These are phyloP conservation scores for Scutellaria minor DNA, from an alignment of 257 asterid species.

Conservation along the genomic window DNA sequence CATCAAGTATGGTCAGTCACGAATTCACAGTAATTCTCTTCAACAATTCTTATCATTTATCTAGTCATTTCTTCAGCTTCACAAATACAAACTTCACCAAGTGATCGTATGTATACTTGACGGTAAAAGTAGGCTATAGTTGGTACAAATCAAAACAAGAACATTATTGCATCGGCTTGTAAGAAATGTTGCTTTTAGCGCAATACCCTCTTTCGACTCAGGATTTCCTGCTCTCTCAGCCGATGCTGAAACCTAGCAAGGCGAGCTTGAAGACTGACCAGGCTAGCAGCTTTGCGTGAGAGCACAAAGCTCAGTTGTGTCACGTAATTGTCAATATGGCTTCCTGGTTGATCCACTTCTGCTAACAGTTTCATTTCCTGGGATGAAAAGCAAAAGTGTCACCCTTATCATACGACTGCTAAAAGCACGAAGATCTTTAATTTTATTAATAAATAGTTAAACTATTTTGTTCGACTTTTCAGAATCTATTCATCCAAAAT, in stretches of 20 bases:
- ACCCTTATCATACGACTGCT: slow-evolving; percentile 1
- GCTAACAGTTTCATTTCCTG: slow-evolving; percentile 99
- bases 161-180: slow-evolving; percentile 27
- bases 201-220: slow-evolving; percentile 82
- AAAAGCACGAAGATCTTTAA: neutral
- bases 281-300: slow-evolving; percentile 92
- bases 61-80: slow-evolving; percentile 8
- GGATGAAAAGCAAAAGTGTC: slow-evolving; percentile 34
- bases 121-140: slow-evolving; percentile 38
- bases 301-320: slow-evolving; percentile 85
- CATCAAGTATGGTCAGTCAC: slow-evolving; percentile 17
- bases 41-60: too few species aligned
- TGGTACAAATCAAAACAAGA: slow-evolving; percentile 44
- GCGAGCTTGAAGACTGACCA: slow-evolving; percentile 97
- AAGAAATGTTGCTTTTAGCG: slow-evolving; percentile 44
- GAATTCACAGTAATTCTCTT: too few species aligned
- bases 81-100: slow-evolving; percentile 44
- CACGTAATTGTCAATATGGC: slow-evolving; percentile 86
- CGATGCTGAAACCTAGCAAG: slow-evolving; percentile 97
- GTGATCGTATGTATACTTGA: slow-evolving; percentile 38
- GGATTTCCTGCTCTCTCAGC: slow-evolving; percentile 90
- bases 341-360: slow-evolving; percentile 95
- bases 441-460: too few species aligned
- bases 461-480: neutral
- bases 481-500: too few species aligned